Evolutionary conservation across 2,329 filamentous ascomycete species (phyloP).

Genomic region (Aspergillus intermedius): DNA sequence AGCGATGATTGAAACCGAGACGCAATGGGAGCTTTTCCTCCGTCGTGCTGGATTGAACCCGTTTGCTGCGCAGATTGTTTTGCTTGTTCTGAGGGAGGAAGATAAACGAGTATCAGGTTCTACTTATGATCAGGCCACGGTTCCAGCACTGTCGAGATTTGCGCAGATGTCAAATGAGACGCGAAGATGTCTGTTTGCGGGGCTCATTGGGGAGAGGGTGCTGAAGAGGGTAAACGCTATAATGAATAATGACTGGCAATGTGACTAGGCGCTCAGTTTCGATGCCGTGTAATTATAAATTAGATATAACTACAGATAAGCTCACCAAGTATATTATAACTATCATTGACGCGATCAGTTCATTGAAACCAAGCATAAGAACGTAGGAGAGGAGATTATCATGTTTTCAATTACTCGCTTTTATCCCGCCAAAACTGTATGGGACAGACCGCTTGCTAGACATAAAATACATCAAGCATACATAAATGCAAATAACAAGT

Average conservation of each 20-base stretch:
- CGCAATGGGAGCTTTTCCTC: constrained; percentile 62
- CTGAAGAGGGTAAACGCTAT: constrained; percentile 46
- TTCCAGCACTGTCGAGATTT: constrained; percentile 38
- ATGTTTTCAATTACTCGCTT: constrained; percentile 23
- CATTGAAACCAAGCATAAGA: background rate
- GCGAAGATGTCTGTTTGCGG: constrained; percentile 46
- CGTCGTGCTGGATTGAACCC: constrained; percentile 61
- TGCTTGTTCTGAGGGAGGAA: constrained; percentile 30
- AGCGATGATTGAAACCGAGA: constrained; percentile 51
- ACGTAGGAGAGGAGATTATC: constrained; percentile 26
- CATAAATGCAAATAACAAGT: constrained; percentile 23
- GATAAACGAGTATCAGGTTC: too few species aligned
- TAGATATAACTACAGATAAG: too few species aligned
- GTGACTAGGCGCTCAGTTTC: constrained; percentile 18
- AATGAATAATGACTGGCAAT: constrained; percentile 49
- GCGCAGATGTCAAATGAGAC: constrained; percentile 50
- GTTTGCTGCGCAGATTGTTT: constrained; percentile 62
- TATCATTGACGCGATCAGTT: background rate
- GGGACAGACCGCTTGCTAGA: constrained; percentile 16
- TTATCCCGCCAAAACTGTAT: constrained; percentile 10
- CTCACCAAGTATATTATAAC: background rate
- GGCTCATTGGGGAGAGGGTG: constrained; percentile 51
- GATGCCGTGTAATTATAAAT: background rate
- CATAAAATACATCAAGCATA: constrained; percentile 27
- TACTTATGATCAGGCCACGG: background rate